A percentile compares a stretch with the other conserved stretches of the same genome.
These are phyloP conservation scores for Myriosclerotinia scirpicola DNA, from an alignment of 2,329 filamentous ascomycete genomes.

Conservation along the genomic window DNA sequence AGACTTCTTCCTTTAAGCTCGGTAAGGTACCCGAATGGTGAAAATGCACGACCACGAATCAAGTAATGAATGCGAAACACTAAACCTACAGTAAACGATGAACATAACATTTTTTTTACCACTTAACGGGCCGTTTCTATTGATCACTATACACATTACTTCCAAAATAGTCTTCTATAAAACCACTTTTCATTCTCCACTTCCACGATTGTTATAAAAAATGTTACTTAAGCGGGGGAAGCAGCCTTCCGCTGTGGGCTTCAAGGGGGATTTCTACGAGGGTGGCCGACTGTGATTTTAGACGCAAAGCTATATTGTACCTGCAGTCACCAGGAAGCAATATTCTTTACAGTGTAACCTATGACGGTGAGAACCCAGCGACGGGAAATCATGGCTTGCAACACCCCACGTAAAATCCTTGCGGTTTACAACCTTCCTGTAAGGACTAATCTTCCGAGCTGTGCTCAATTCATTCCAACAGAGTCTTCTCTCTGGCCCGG, in stretches of 20 bases:
- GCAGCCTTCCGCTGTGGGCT: slow-evolving; percentile 1
- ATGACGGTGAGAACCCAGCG: not conserved
- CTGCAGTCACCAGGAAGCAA: not conserved
- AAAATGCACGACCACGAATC: not conserved
- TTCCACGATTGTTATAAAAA: not conserved
- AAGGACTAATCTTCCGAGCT: not conserved
- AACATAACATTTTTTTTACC: not conserved
- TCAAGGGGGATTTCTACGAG: not conserved
- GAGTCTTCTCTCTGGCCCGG: not conserved
- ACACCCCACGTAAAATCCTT: too few species aligned
- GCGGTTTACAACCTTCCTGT: too few species aligned
- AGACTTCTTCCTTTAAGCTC: not conserved
- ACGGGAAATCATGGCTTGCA: not conserved
- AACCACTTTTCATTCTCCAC: not conserved
- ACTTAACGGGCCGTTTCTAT: too few species aligned
- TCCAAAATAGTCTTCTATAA: not conserved
- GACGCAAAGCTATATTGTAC: not conserved
- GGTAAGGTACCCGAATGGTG: not conserved
- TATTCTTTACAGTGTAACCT: not conserved
- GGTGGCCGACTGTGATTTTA: not conserved
- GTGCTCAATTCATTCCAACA: not conserved
- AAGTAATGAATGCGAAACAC: too few species aligned
- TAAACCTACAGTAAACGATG: not conserved
- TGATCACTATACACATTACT: not conserved
- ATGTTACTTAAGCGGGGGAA: not conserved